Conservation (phyloP, 768 basidiomycete species). For the Tylopilus rubrobrunneus region DNA sequence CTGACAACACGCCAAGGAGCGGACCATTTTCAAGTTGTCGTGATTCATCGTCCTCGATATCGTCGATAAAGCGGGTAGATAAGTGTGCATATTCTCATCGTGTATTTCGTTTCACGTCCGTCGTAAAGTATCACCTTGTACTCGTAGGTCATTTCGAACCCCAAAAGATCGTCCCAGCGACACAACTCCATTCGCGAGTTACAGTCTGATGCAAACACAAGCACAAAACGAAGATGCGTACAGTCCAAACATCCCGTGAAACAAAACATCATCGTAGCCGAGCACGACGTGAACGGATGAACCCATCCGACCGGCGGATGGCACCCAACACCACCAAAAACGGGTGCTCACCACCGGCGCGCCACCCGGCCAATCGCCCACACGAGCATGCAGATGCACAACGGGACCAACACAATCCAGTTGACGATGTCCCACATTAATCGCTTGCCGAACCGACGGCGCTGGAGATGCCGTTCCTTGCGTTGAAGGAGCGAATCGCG, state of each 20-base stretch:
- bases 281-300: background rate
- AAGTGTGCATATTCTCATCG: background rate
- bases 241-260: slow-evolving; percentile 5
- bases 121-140: slow-evolving; percentile 41
- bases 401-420: slow-evolving; percentile 66
- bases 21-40: too few relatives aligned
- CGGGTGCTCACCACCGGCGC: slow-evolving; percentile 46
- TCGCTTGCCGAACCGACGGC: slow-evolving; percentile 63
- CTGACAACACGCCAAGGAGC: slow-evolving; percentile 31
- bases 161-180: background rate
- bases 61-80: slow-evolving; percentile 9
- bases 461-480: slow-evolving; percentile 84
- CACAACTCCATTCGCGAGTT: background rate
- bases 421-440: slow-evolving; percentile 83
- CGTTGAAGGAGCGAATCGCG: slow-evolving; percentile 74
- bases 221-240: background rate
- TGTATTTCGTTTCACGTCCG: too few relatives aligned
- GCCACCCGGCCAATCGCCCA: slow-evolving; percentile 56
- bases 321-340: background rate
- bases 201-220: background rate
- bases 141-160: slow-evolving; percentile 28
- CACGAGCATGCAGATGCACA: slow-evolving; percentile 50
- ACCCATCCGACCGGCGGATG: slow-evolving; percentile 7
- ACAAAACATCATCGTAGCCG: too few relatives aligned
- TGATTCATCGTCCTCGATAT: slow-evolving; percentile 46